phyloP scores from a whole-genome alignment of 1,284 basidiomycete genomes.

The Cutaneotrichosporon sp. region DNA sequence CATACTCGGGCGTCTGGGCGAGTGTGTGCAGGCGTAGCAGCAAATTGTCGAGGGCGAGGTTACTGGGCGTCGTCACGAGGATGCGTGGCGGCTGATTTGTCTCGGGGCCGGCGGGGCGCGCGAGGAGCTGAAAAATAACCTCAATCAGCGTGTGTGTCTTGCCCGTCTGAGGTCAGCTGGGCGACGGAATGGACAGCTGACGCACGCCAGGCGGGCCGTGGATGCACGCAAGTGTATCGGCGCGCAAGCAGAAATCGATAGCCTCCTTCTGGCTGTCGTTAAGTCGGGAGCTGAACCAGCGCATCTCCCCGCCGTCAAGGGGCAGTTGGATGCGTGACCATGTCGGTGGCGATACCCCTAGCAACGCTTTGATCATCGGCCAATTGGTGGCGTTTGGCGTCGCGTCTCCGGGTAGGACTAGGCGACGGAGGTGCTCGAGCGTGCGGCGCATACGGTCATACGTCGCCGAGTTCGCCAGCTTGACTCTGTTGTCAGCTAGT shows the following conservation, averaged over 20 bases:
- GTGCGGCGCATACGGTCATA: slow-evolving; percentile 88
- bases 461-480: slow-evolving; percentile 86
- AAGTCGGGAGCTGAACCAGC: slow-evolving; percentile 71
- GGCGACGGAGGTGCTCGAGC: slow-evolving; percentile 63
- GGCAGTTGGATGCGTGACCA: slow-evolving; percentile 26
- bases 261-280: slow-evolving; percentile 83
- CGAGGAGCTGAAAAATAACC: slow-evolving; percentile 77
- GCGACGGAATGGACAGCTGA: neutral
- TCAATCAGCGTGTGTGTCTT: slow-evolving; percentile 92
- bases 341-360: slow-evolving; percentile 59
- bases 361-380: slow-evolving; percentile 63
- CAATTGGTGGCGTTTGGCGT: slow-evolving; percentile 24
- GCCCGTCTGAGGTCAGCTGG: slow-evolving; percentile 59
- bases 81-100: slow-evolving; percentile 55
- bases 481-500: slow-evolving; percentile 58
- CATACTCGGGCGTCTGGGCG: slow-evolving; percentile 28
- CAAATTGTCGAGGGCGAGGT: slow-evolving; percentile 68
- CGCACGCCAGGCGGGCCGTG: slow-evolving; percentile 87
- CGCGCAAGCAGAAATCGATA: slow-evolving; percentile 50
- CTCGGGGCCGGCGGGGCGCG: slow-evolving; percentile 30
- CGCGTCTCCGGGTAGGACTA: slow-evolving; percentile 34
- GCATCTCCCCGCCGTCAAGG: slow-evolving; percentile 43
- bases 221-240: slow-evolving; percentile 80
- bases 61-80: slow-evolving; percentile 56
- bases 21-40: slow-evolving; percentile 66